Evolutionary conservation across 2,329 filamentous ascomycete genomes (phyloP).

Genomic region (Sporothrix curviconia): DNA sequence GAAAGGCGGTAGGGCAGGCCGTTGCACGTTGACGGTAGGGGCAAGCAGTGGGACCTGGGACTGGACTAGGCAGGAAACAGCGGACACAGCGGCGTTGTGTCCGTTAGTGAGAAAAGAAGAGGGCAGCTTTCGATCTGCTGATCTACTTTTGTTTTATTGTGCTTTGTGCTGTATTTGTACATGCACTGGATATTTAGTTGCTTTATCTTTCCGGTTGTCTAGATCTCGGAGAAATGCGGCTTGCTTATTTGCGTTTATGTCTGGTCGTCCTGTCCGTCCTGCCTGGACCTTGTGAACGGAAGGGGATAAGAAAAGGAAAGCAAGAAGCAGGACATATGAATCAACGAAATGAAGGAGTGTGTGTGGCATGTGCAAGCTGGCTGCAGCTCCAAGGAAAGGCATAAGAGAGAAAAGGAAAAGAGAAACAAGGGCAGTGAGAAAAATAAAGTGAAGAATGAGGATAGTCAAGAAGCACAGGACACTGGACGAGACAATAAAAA

Average conservation of each 20-base stretch:
- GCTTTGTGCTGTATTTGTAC: background rate
- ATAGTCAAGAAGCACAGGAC: background rate
- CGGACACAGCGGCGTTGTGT: background rate
- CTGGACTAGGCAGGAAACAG: background rate
- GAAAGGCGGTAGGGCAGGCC: background rate
- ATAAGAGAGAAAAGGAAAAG: background rate
- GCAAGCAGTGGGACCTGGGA: constrained; percentile 1
- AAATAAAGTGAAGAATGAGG: no score
- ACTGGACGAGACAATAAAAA: background rate
- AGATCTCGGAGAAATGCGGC: background rate
- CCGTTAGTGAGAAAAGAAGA: background rate
- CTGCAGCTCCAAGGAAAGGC: background rate
- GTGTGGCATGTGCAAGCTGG: background rate
- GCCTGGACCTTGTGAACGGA: background rate
- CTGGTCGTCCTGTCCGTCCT: background rate
- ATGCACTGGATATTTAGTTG: background rate
- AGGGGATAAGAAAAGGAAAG: background rate
- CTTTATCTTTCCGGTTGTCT: background rate
- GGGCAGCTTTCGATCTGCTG: no score
- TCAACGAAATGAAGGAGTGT: background rate
- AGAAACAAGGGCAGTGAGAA: background rate
- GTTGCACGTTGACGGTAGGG: background rate
- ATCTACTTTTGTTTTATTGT: no score
- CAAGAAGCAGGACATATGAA: background rate
- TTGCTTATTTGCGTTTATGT: background rate